Conservation (phyloP, 805 yeast species). For the Candida hungchunana region DNA sequence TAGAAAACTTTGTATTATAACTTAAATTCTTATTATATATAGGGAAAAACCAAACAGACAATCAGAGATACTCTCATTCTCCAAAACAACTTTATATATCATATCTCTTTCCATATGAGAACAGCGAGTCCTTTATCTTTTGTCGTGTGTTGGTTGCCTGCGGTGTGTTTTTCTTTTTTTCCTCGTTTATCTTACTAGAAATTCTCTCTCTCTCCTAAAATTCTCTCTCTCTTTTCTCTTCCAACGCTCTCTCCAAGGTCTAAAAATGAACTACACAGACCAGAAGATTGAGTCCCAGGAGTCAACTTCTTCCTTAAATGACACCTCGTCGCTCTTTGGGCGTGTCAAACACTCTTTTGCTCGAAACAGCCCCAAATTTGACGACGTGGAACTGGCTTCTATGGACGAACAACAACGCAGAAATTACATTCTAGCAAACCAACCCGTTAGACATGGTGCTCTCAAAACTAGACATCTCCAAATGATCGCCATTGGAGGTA, state of each 20-base stretch:
- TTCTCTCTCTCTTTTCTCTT: too few species aligned
- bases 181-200: too few species aligned
- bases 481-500: constrained; percentile 68
- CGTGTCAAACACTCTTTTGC: constrained; percentile 22
- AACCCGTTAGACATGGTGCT: constrained; percentile 25
- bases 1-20: too few species aligned
- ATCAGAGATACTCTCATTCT: too few species aligned
- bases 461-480: constrained; percentile 57
- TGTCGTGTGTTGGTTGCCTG: too few species aligned
- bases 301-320: neutral
- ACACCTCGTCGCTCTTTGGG: neutral
- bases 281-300: neutral
- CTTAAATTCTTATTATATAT: too few species aligned
- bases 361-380: constrained; percentile 18
- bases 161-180: too few species aligned
- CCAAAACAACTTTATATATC: too few species aligned
- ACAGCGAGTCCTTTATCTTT: too few species aligned
- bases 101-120: too few species aligned
- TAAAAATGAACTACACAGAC: neutral
- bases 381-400: constrained; percentile 18
- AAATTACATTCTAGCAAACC: constrained; percentile 34
- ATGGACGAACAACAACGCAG: constrained; percentile 23
- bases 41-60: too few species aligned
- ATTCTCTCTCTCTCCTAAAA: neutral
- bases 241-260: too few species aligned